These are phyloP conservation scores for Aureobasidium namibiae DNA, from an alignment of 2,329 filamentous ascomycete genomes.

Conservation along the genomic window DNA sequence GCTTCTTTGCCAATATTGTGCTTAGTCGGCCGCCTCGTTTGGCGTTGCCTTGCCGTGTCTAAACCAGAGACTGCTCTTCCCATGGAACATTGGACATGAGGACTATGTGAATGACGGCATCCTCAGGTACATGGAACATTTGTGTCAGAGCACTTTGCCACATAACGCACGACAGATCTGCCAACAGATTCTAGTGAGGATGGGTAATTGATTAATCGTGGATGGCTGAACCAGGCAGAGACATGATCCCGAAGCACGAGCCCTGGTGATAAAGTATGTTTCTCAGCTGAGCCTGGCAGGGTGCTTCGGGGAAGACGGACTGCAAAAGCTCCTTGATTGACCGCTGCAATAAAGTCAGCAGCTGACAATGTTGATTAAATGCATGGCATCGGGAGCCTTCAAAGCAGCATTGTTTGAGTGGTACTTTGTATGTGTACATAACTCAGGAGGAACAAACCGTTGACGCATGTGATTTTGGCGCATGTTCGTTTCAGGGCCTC, in stretches of 20 bases:
- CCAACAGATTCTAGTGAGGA: background rate
- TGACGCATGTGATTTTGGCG: constrained; percentile 10
- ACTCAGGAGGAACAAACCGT: constrained; percentile 1
- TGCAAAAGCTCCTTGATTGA: background rate
- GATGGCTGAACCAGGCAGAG: background rate
- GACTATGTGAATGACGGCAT: background rate
- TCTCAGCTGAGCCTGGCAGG: background rate
- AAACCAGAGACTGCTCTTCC: background rate
- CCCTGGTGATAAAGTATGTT: constrained; percentile 9
- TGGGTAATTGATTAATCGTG: background rate
- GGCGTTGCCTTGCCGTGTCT: background rate
- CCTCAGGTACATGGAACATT: constrained; percentile 4
- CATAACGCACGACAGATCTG: background rate
- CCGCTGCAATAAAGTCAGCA: background rate
- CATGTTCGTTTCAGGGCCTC: constrained; percentile 10
- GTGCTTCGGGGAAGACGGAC: background rate
- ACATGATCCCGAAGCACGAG: constrained; percentile 5
- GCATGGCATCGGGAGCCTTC: background rate
- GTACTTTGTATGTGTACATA: background rate
- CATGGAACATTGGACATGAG: background rate
- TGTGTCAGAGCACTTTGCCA: background rate
- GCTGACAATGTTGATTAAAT: background rate
- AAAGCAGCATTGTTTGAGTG: background rate
- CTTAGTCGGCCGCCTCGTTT: background rate
- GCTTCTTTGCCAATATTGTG: background rate